These are phyloP conservation scores for Entamoeba moshkovskii DNA, from an alignment of 208 protist species.

Conservation along the genomic window DNA sequence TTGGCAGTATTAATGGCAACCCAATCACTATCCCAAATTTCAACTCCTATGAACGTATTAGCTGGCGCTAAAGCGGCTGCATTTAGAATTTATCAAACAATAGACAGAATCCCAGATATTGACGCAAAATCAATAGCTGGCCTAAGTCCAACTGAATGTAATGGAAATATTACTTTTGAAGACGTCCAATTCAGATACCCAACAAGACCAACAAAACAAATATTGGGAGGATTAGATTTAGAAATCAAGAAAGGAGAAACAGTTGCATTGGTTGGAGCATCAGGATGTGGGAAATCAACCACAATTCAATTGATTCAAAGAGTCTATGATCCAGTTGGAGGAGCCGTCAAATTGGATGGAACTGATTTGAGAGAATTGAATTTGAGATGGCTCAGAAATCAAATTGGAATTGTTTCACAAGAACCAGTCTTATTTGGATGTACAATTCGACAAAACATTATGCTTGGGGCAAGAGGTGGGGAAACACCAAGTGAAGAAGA, in stretches of 20 bases:
- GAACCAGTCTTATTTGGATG: conserved; percentile 82
- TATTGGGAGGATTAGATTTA: not conserved
- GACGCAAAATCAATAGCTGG: not conserved
- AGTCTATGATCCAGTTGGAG: conserved; percentile 69
- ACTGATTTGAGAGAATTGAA: conserved; percentile 58
- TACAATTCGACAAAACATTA: conserved; percentile 76
- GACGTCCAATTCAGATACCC: too few relatives aligned
- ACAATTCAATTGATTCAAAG: conserved; percentile 66
- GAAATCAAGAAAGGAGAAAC: conserved; percentile 43
- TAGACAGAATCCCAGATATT: not conserved
- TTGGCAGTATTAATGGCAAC: not conserved
- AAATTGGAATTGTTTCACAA: conserved; percentile 63
- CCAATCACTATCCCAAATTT: not conserved
- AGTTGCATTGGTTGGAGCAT: conserved; percentile 72
- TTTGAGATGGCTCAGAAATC: conserved; percentile 20
- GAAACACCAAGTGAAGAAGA: not conserved
- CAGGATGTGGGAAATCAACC: conserved; percentile 72
- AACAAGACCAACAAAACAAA: too few relatives aligned
- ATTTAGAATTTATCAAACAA: conserved; percentile 2
- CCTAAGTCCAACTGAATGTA: not conserved
- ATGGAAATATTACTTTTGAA: too few relatives aligned
- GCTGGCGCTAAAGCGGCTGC: not conserved
- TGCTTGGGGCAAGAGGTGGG: not conserved
- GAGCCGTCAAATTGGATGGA: conserved; percentile 68
- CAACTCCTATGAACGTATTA: not conserved